Conservation (phyloP, 2,329 filamentous ascomycete genomes). For the Penicillium griseofulvum region DNA sequence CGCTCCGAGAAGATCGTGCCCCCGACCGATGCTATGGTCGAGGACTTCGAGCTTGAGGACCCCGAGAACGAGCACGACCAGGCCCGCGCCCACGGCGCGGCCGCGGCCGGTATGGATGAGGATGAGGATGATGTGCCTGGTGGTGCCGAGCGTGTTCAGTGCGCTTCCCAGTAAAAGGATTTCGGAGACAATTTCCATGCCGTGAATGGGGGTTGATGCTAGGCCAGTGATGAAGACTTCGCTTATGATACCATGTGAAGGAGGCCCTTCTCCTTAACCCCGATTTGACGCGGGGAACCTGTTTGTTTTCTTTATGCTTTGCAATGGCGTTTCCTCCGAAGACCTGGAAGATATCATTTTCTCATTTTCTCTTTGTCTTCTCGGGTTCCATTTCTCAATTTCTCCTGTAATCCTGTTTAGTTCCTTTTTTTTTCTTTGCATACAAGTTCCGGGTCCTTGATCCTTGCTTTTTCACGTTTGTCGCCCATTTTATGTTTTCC, state of each 20-base stretch:
- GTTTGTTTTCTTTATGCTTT: constrained; percentile 30
- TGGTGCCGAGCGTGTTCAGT: constrained; percentile 52
- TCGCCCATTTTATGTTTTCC: constrained; percentile 10
- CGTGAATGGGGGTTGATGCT: constrained; percentile 20
- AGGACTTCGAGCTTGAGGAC: constrained; percentile 83
- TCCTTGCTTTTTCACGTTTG: constrained; percentile 8
- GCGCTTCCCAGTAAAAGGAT: constrained; percentile 49
- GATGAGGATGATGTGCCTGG: constrained; percentile 61
- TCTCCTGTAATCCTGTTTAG: constrained; percentile 12
- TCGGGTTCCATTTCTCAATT: constrained; percentile 11
- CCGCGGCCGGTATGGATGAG: constrained; percentile 61
- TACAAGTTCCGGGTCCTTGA: constrained; percentile 7
- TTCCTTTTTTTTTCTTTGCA: constrained; percentile 2
- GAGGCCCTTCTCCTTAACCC: constrained; percentile 18
- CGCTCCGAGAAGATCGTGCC: constrained; percentile 64
- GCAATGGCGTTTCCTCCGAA: constrained; percentile 38
- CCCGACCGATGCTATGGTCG: constrained; percentile 83
- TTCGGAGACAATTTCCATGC: constrained; percentile 2
- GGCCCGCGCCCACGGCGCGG: constrained; percentile 66
- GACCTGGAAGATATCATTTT: constrained; percentile 30
- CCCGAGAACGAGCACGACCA: constrained; percentile 67
- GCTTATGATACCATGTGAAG: constrained; percentile 39
- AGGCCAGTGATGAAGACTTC: constrained; percentile 31
- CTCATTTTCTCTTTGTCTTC: constrained; percentile 12
- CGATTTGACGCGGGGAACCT: constrained; percentile 20